Conservation (phyloP, 768 basidiomycete genomes). For the Lentinula lateritia region DNA sequence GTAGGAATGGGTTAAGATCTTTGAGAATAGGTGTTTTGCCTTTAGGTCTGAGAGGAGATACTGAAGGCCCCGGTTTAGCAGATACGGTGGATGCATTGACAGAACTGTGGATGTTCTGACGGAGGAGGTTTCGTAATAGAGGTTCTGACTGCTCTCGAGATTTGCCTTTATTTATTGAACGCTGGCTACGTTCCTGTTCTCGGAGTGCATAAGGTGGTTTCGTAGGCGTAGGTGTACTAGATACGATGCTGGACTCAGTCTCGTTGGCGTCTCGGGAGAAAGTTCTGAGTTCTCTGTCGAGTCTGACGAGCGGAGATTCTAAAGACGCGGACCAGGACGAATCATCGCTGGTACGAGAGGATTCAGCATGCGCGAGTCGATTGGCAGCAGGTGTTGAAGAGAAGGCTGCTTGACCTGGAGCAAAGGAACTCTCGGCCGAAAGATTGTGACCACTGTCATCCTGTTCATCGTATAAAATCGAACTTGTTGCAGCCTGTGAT, state of each 20-base stretch:
- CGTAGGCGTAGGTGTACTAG: slow-evolving; percentile 1
- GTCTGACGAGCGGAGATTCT: slow-evolving; percentile 66
- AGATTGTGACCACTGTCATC: slow-evolving; percentile 34
- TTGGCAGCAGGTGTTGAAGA: slow-evolving; percentile 74
- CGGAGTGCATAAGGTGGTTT: not conserved
- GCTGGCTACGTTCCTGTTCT: not conserved
- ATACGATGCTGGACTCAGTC: slow-evolving; percentile 4
- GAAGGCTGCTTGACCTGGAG: slow-evolving; percentile 64
- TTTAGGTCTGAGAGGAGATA: slow-evolving; percentile 35
- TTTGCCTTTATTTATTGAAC: slow-evolving; percentile 26
- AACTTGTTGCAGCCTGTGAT: slow-evolving; percentile 9
- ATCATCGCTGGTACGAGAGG: slow-evolving; percentile 40
- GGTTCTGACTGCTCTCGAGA: slow-evolving; percentile 31
- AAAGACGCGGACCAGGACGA: slow-evolving; percentile 71
- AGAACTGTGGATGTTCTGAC: slow-evolving; percentile 41
- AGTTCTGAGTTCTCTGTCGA: slow-evolving; percentile 57
- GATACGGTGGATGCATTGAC: slow-evolving; percentile 11
- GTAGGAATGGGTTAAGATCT: slow-evolving; percentile 56
- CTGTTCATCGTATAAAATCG: slow-evolving; percentile 4
- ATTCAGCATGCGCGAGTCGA: slow-evolving; percentile 30
- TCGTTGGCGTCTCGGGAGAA: slow-evolving; percentile 40
- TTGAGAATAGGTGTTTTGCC: slow-evolving; percentile 54
- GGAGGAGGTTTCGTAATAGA: slow-evolving; percentile 45
- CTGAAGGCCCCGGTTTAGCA: slow-evolving; percentile 16
- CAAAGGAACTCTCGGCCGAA: slow-evolving; percentile 66